Evolutionary conservation across 2,329 filamentous ascomycete species (phyloP).

Genomic region (Aplosporella prunicola): DNA sequence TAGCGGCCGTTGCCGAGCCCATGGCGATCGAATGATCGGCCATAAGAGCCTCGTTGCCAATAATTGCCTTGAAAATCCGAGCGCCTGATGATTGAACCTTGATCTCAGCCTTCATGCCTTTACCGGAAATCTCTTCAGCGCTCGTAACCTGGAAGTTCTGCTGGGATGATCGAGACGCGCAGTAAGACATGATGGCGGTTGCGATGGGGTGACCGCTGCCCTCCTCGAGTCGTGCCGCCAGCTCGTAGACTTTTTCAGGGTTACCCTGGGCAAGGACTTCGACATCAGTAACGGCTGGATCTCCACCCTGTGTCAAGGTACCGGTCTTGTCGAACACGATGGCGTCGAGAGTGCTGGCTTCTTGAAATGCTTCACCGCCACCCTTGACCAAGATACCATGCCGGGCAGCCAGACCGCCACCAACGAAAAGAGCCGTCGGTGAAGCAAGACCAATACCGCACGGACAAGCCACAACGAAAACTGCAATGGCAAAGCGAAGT

Average conservation of each 20-base stretch:
- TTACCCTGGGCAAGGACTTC: conserved; percentile 27
- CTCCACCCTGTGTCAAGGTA: conserved; percentile 64
- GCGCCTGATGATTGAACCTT: conserved; percentile 19
- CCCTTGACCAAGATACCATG: conserved; percentile 75
- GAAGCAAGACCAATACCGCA: conserved; percentile 79
- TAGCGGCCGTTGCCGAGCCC: conserved; percentile 13
- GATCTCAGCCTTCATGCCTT: conserved; percentile 55
- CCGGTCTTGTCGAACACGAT: conserved; percentile 88
- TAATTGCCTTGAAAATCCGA: conserved; percentile 41
- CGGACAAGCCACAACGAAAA: conserved; percentile 80
- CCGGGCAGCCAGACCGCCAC: conserved; percentile 68
- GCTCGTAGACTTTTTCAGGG: conserved; percentile 37
- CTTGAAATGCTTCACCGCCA: conserved; percentile 77
- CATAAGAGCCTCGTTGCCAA: conserved; percentile 69
- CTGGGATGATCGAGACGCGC: conserved; percentile 26
- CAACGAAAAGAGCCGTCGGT: conserved; percentile 75
- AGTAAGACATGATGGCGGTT: conserved; percentile 58
- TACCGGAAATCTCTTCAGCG: conserved; percentile 61
- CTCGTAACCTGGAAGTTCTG: conserved; percentile 20
- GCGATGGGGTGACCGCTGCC: conserved; percentile 68
- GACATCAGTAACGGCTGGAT: conserved; percentile 57
- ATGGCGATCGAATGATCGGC: conserved; percentile 26
- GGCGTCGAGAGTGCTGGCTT: conserved; percentile 66
- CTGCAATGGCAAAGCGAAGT: conserved; percentile 73
- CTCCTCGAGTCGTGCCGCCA: conserved; percentile 55